Percentiles rank a stretch among this genome's conserved stretches.
Evolutionary conservation across 2,329 filamentous ascomycete genomes (phyloP).

Genomic region (Aspergillus clavatus): DNA sequence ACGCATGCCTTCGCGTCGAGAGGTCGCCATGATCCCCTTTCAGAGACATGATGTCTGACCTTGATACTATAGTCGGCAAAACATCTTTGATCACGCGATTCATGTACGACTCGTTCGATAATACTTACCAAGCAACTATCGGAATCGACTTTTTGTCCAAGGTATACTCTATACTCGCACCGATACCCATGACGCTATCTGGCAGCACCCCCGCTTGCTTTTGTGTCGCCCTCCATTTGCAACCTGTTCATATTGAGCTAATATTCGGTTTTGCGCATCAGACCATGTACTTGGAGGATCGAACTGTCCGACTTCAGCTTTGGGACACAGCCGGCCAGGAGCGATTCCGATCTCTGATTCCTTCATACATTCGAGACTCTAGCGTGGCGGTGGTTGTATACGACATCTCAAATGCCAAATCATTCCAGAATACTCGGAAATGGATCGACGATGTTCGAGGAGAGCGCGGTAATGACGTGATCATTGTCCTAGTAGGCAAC

Average conservation of each 20-base stretch:
- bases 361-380: conserved; percentile 96
- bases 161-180: conserved; percentile 48
- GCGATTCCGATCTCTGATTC: conserved; percentile 92
- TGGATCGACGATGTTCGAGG: conserved; percentile 98
- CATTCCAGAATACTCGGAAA: conserved; percentile 97
- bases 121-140: conserved; percentile 98
- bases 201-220: too few species aligned
- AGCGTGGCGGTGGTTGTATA: conserved; percentile 98
- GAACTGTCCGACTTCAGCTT: conserved; percentile 92
- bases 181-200: neutral
- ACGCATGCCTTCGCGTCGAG: conserved; percentile 35
- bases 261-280: conserved; percentile 32
- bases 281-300: conserved; percentile 99
- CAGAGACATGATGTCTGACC: conserved; percentile 14
- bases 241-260: conserved; percentile 2
- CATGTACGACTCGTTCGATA: conserved; percentile 99
- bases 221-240: neutral
- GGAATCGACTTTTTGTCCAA: conserved; percentile 99
- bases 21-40: neutral
- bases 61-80: conserved; percentile 70
- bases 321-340: conserved; percentile 99
- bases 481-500: conserved; percentile 97
- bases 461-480: conserved; percentile 96
- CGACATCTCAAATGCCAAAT: conserved; percentile 95
- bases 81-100: conserved; percentile 97